Conservation (phyloP, 2,329 filamentous ascomycete species). For the Apiospora phragmitis region DNA sequence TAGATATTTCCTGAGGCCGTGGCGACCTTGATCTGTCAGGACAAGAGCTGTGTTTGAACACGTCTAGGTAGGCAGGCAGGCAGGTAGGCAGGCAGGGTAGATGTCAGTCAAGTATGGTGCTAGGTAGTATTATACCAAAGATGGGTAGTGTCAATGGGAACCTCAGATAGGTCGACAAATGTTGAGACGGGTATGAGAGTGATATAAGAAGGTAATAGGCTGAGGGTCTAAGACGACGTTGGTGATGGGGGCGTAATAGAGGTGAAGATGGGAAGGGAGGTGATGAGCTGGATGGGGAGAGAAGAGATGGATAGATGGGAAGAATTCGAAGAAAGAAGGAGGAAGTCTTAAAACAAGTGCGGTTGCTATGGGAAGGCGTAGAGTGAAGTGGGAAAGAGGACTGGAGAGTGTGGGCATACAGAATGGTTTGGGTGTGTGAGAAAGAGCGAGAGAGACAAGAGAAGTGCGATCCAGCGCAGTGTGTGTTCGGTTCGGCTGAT, state of each 20-base stretch:
- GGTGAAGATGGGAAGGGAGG: conserved; percentile 21
- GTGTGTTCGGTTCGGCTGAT: conserved; percentile 8
- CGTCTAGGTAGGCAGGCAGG: background rate
- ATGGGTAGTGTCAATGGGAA: conserved; percentile 8
- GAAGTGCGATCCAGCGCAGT: conserved; percentile 13
- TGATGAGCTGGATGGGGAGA: conserved; percentile 13
- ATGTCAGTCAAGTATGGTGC: background rate
- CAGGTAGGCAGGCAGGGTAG: conserved; percentile 9
- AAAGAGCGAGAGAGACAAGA: conserved; percentile 21
- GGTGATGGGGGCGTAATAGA: conserved; percentile 25
- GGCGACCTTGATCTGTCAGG: background rate
- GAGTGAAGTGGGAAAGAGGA: conserved; percentile 15
- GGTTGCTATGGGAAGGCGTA: conserved; percentile 11
- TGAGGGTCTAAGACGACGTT: conserved; percentile 22
- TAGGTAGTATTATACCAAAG: conserved; percentile 6
- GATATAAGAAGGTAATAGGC: conserved; percentile 4
- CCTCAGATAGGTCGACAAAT: background rate
- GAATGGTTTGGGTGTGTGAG: conserved; percentile 14
- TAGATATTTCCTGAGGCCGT: conserved; percentile 10
- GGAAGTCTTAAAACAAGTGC: conserved; percentile 10
- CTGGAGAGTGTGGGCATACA: conserved; percentile 17
- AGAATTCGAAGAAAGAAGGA: conserved; percentile 12
- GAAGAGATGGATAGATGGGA: conserved; percentile 8
- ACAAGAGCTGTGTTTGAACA: background rate
- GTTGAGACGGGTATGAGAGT: conserved; percentile 9